Conservation (phyloP, 768 basidiomycete species). For the Gelatoporia subvermispora region DNA sequence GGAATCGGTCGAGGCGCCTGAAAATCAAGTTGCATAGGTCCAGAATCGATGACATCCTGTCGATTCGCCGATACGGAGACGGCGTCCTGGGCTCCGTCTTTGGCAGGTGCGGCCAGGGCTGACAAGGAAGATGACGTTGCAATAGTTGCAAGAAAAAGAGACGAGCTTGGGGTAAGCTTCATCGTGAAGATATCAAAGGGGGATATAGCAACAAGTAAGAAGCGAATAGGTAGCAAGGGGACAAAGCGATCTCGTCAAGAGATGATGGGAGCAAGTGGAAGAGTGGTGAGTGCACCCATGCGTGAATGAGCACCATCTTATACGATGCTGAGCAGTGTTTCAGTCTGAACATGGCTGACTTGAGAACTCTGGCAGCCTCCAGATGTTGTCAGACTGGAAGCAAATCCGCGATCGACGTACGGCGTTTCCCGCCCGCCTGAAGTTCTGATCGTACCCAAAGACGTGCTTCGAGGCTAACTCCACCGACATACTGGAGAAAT, state of each 20-base stretch:
- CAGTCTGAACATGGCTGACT: neutral
- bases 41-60: neutral
- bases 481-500: too few relatives aligned
- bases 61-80: slow-evolving; percentile 7
- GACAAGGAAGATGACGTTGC: slow-evolving; percentile 26
- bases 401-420: neutral
- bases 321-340: neutral
- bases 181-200: slow-evolving; percentile 15
- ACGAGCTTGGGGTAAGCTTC: slow-evolving; percentile 28
- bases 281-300: slow-evolving; percentile 7
- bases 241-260: slow-evolving; percentile 12
- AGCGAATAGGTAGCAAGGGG: slow-evolving; percentile 10
- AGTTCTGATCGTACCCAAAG: neutral
- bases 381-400: neutral
- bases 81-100: slow-evolving; percentile 1
- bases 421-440: neutral
- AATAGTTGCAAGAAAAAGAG: slow-evolving; percentile 27
- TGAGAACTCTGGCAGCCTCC: neutral
- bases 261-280: slow-evolving; percentile 15
- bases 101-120: slow-evolving; percentile 25
- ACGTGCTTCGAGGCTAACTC: neutral
- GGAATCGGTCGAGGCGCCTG: neutral
- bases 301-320: neutral
- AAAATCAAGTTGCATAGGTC: neutral
- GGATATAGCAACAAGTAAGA: slow-evolving; percentile 12